A percentile compares a stretch with the other conserved stretches of the same genome.
These are phyloP conservation scores for Heterobasidion irregulare DNA, from an alignment of 1,284 basidiomycete genomes.

Conservation along the genomic window DNA sequence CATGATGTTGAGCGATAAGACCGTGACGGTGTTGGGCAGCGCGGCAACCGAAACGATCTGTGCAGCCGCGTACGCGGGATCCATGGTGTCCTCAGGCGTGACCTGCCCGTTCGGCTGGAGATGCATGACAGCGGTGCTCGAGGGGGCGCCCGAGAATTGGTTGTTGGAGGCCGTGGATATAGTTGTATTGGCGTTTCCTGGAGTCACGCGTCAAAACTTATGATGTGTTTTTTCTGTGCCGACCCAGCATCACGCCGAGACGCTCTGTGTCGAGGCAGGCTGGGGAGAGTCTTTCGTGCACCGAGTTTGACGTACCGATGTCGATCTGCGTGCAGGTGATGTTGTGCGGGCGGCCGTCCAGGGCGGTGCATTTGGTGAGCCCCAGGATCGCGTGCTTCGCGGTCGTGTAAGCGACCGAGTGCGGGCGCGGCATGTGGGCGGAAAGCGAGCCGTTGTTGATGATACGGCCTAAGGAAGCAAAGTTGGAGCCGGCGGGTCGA, in stretches of 20 bases:
- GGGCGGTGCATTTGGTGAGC: slow-evolving; percentile 63
- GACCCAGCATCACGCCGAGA: too few relatives aligned
- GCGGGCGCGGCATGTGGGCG: slow-evolving; percentile 65
- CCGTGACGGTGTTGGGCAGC: slow-evolving; percentile 60
- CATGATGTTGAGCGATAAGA: slow-evolving; percentile 71
- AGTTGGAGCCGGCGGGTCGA: background rate
- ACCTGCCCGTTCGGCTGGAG: slow-evolving; percentile 63
- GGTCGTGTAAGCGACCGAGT: slow-evolving; percentile 59
- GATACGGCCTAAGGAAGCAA: slow-evolving; percentile 44
- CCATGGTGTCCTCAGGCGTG: slow-evolving; percentile 55
- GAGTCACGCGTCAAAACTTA: too few relatives aligned
- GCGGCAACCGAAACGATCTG: slow-evolving; percentile 64
- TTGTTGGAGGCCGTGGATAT: slow-evolving; percentile 11
- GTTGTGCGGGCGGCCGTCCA: slow-evolving; percentile 67
- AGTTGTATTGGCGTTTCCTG: background rate
- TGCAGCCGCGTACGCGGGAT: slow-evolving; percentile 63
- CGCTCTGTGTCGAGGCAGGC: background rate
- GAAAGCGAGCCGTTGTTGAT: slow-evolving; percentile 82
- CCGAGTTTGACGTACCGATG: background rate
- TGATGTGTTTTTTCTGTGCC: too few relatives aligned
- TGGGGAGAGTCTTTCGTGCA: background rate
- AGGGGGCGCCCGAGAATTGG: too few relatives aligned
- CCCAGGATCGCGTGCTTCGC: slow-evolving; percentile 78
- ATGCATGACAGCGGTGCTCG: slow-evolving; percentile 37
- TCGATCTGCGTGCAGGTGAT: slow-evolving; percentile 27